Evolutionary conservation across 2,329 filamentous ascomycete genomes (phyloP), one percentile per base, ranked within the genome.

Genomic region (Monosporascus cannonballus): DNA sequence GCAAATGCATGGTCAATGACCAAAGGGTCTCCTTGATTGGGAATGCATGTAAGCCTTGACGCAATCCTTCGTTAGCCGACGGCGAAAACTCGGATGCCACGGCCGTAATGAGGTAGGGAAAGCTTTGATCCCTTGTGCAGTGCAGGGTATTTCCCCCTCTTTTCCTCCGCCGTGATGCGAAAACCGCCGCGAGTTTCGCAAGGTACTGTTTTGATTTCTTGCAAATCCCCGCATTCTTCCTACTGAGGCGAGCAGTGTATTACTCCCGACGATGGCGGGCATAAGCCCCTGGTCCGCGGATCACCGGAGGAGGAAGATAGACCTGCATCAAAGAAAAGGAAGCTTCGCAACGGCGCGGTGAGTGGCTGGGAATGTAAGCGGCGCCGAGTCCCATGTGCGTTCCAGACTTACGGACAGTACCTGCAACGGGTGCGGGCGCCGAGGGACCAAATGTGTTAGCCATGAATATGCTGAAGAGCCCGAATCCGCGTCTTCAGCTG

Each of bases 301-400:
- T 41, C 38, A 41, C 38, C 38, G 17, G 17, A 7, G 38, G 38
- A 15, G 38, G 38, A 41, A 41, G 38, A n/a, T 7, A 42, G 49
- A 14, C 42, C n/a, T 25, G 56, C 38, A 30, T 30, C 53, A 37
- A 71, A 68, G 54, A 66, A 67, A 47, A 63, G 68, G 30, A 76
- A 71, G 53, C 39, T 77, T 20, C 74, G 76, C 18, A 80, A 80
- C 50, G 78, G 79, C 17, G 81, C 79, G 0, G 69, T 66, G 24
- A 80, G 76, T 52, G 81, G 79, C 60, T 81, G 77, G 77, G 77
- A 80, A 56, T 82, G 78, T 70, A 77, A 77, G 64, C 71, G 75
- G 45, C 71, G 77, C 34, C 81, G 81, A 64, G 69, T 75, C 3
- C 68, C 71, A 6, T 82, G 79, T 59, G 71, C 69, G n/a, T 74